phyloP scores from a whole-genome alignment of 768 basidiomycete species.

The Suillus hirtellus region DNA sequence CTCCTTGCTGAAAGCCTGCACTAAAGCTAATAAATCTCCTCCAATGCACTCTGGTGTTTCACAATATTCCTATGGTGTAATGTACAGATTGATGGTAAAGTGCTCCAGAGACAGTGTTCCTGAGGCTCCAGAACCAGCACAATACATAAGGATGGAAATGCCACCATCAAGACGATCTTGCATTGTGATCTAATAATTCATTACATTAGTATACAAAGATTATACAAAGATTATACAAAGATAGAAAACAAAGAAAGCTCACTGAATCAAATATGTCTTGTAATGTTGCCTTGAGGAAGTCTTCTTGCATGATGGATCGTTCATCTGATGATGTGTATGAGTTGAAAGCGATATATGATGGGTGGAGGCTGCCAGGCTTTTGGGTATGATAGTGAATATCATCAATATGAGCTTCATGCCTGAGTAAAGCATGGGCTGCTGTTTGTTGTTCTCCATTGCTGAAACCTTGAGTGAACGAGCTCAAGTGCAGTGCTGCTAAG shows the following conservation, averaged over 20 bases:
- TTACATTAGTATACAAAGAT: not conserved
- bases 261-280: not conserved
- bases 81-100: not conserved
- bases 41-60: not conserved
- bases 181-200: not conserved
- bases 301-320: not conserved
- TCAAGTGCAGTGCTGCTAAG: not conserved
- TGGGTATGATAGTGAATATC: not conserved
- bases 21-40: not conserved
- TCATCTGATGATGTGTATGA: not conserved
- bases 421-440: not conserved
- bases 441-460: not conserved
- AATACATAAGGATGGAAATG: not conserved
- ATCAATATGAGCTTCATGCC: not conserved
- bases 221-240: not conserved
- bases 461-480: not conserved
- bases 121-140: not conserved
- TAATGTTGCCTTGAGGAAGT: not conserved
- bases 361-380: not conserved
- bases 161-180: not conserved
- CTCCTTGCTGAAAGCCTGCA: not conserved
- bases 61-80: not conserved
- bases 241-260: not conserved
- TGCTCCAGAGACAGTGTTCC: not conserved
- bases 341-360: not conserved